Conservation (phyloP, 495 filamentous ascomycete genomes). For the Platismatia glauca region DNA sequence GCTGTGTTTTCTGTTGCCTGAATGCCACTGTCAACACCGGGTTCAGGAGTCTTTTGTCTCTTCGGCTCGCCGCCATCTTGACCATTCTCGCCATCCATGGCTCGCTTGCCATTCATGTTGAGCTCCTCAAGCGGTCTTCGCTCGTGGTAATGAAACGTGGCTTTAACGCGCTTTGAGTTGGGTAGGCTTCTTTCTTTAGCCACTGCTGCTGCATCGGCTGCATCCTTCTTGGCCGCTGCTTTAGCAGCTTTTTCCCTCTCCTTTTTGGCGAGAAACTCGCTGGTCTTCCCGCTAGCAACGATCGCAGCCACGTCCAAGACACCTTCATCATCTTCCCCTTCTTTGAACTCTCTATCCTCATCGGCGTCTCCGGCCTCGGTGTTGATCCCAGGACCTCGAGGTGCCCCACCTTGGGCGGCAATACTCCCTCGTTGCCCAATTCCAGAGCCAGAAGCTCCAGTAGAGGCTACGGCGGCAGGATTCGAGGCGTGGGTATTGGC, state of each 20-base stretch:
- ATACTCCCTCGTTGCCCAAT: slow-evolving; percentile 27
- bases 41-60: slow-evolving; percentile 33
- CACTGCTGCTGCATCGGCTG: slow-evolving; percentile 23
- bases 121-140: slow-evolving; percentile 54
- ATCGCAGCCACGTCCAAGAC: slow-evolving; percentile 91
- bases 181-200: slow-evolving; percentile 52
- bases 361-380: slow-evolving; percentile 43
- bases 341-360: slow-evolving; percentile 41
- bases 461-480: slow-evolving; percentile 47
- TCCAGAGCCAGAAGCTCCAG: slow-evolving; percentile 38
- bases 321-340: slow-evolving; percentile 60
- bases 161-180: slow-evolving; percentile 70
- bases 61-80: slow-evolving; percentile 34
- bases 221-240: slow-evolving; percentile 46
- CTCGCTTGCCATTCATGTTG: slow-evolving; percentile 27
- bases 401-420: slow-evolving; percentile 27
- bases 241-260: slow-evolving; percentile 84
- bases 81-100: slow-evolving; percentile 34
- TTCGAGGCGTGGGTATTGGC: slow-evolving; percentile 38
- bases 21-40: slow-evolving; percentile 12
- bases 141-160: slow-evolving; percentile 77
- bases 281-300: slow-evolving; percentile 81
- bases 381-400: slow-evolving; percentile 44
- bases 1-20: slow-evolving; percentile 24
- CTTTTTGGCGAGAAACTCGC: slow-evolving; percentile 80